Conservation (phyloP, 2,329 filamentous ascomycete genomes). For the Dichotomopilus funicola region DNA sequence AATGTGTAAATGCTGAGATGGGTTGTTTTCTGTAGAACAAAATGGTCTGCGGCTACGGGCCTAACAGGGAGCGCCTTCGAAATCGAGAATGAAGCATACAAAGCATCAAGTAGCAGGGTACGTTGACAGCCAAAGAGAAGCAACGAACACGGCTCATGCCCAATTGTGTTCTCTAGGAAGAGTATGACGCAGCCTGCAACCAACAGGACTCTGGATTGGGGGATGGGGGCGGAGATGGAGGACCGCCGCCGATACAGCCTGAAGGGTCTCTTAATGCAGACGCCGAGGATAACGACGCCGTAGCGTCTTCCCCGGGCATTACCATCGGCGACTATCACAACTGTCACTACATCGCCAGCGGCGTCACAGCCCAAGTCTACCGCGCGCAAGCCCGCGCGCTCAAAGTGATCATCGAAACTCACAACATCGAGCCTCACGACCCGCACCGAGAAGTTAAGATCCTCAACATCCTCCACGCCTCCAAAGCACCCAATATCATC, state of each 20-base stretch:
- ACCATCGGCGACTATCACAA: conserved; percentile 47
- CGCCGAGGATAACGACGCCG: not conserved
- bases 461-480: conserved; percentile 55
- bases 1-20: not conserved
- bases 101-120: conserved; percentile 52
- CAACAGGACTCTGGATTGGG: conserved; percentile 3
- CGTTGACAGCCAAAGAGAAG: conserved; percentile 19
- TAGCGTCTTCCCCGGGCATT: conserved; percentile 29
- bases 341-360: conserved; percentile 53
- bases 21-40: conserved; percentile 15
- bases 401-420: conserved; percentile 75
- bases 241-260: not conserved
- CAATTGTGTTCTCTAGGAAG: conserved; percentile 40
- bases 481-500: conserved; percentile 35
- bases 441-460: conserved; percentile 73
- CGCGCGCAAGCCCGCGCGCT: conserved; percentile 60
- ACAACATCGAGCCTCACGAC: conserved; percentile 74
- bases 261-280: not conserved
- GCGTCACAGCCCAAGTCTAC: conserved; percentile 80
- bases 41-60: conserved; percentile 15
- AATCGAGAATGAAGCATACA: conserved; percentile 59
- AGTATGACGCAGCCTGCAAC: conserved; percentile 46
- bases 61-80: conserved; percentile 47
- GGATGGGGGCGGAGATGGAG: no score
- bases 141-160: conserved; percentile 16